Evolutionary conservation across 169 alveolate genomes (phyloP).

Genomic region (Theileria annulata): DNA sequence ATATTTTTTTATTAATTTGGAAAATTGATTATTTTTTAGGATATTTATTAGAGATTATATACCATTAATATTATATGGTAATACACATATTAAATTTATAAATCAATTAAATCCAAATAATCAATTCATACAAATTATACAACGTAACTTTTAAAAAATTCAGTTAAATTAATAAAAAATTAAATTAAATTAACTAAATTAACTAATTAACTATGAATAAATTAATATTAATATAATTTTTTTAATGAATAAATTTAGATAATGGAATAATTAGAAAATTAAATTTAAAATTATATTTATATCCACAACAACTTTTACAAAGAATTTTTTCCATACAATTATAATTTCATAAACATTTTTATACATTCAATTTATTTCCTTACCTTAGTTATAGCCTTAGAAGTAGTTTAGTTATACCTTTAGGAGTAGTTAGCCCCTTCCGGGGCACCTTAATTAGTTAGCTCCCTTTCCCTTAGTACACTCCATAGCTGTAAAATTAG

Average conservation of each 20-base stretch:
- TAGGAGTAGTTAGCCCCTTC: too few species aligned
- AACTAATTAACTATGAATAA: not conserved
- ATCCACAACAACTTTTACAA: slow-evolving; percentile 56
- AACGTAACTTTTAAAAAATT: slow-evolving; percentile 1
- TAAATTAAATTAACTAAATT: not conserved
- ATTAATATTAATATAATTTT: not conserved
- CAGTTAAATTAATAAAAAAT: too few species aligned
- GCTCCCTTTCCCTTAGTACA: too few species aligned
- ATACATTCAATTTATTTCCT: too few species aligned
- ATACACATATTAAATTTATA: slow-evolving; percentile 32
- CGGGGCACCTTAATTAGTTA: too few species aligned
- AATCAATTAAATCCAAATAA: not conserved
- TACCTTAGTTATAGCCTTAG: not conserved
- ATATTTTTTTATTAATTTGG: too few species aligned
- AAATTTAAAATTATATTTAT: slow-evolving; percentile 39
- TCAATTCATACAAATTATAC: not conserved
- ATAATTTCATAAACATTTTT: not conserved
- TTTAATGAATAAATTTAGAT: not conserved
- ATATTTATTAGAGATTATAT: slow-evolving; percentile 28
- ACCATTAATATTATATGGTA: slow-evolving; percentile 54
- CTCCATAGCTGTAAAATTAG: too few species aligned
- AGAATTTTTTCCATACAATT: slow-evolving; percentile 26
- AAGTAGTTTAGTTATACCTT: too few species aligned
- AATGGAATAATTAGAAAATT: slow-evolving; percentile 11
- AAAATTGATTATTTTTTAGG: not conserved